Base-by-base conservation (phyloP, 2,329 filamentous ascomycete species). In the Cladosporium phlei region DNA sequence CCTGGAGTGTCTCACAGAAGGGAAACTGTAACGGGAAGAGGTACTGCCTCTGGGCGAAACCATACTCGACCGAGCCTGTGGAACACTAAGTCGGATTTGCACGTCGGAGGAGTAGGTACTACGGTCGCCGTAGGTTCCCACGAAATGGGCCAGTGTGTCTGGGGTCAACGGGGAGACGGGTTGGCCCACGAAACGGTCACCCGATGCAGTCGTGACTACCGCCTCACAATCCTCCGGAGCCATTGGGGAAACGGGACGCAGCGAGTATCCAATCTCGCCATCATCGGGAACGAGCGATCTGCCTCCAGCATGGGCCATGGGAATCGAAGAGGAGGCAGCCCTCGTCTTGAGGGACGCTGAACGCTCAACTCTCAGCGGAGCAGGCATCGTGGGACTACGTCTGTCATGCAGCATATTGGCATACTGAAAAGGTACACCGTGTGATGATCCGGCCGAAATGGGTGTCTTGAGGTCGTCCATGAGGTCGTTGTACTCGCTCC, bases 401-500 rank as follows among this genome's bases (percentile, higher is more conserved):
- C 50, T 48, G 16, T 58, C 51, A 5, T 56, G 48, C 79, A 71
- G 52, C 78, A 72, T 55, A 79, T 77, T 11, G 75, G 76, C 28
- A 70, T 58, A 82, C 78, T 17, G 80, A 74, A 46, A 73, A 62
- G 63, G 61, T 27, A 56, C 54, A 0, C 76, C 77, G 20, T 73
- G 70, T 1, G 80, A 82, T 1, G 78, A 80, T 1, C 74, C 76
- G 4, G 75, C 69, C 1, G 79, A 80, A 1, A 68, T 67, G 2
- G 74, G 73, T 1, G 67, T 67, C 52, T 71, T 66, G 6, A 73
- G 69, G 48, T 87, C 83, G 43, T 86, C 86, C 45, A 96, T 78
- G 10, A 96, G 71, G 57, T 96, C 91, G 55, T 97, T 83, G 61
- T 94, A 96, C 66, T 95, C 91, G 42, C 90, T 83, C 91, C 91